Percentiles rank a stretch among this genome's conserved stretches.
These are phyloP conservation scores for Alternaria sp. DNA, from an alignment of 2,329 filamentous ascomycete genomes.

Conservation along the genomic window DNA sequence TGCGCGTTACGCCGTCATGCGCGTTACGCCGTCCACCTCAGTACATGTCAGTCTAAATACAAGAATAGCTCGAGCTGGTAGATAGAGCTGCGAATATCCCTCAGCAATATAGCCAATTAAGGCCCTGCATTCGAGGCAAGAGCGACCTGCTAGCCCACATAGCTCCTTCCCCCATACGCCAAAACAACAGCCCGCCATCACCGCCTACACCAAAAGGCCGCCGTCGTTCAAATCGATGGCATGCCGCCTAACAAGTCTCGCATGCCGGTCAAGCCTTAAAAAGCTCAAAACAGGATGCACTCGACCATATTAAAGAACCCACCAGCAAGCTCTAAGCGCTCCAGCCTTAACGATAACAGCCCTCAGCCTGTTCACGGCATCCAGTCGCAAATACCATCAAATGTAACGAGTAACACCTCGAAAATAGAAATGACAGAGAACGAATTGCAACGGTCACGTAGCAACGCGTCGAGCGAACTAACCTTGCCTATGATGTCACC, in stretches of 20 bases:
- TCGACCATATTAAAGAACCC: conserved; percentile 14
- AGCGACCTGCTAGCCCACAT: conserved; percentile 8
- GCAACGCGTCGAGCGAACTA: conserved; percentile 5
- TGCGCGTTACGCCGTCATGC: too few species aligned
- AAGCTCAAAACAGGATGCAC: conserved; percentile 4
- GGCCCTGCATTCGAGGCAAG: conserved; percentile 3
- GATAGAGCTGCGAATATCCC: not conserved
- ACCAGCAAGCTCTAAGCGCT: not conserved
- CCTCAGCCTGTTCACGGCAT: conserved; percentile 2
- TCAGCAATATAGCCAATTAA: conserved; percentile 2
- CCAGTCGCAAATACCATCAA: not conserved
- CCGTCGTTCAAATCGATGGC: not conserved
- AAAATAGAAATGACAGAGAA: not conserved
- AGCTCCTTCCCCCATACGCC: not conserved
- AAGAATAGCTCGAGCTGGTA: not conserved
- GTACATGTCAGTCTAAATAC: not conserved
- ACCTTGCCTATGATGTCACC: conserved; percentile 10
- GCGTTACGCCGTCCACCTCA: too few species aligned
- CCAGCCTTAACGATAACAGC: not conserved
- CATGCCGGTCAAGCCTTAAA: not conserved
- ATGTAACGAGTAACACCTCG: not conserved
- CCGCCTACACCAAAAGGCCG: not conserved
- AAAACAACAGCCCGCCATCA: conserved; percentile 1
- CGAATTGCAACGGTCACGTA: not conserved
- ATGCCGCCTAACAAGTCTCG: not conserved